Evolutionary conservation across 345 rosid species (phyloP).

Genomic region (Lepidium didymum): DNA sequence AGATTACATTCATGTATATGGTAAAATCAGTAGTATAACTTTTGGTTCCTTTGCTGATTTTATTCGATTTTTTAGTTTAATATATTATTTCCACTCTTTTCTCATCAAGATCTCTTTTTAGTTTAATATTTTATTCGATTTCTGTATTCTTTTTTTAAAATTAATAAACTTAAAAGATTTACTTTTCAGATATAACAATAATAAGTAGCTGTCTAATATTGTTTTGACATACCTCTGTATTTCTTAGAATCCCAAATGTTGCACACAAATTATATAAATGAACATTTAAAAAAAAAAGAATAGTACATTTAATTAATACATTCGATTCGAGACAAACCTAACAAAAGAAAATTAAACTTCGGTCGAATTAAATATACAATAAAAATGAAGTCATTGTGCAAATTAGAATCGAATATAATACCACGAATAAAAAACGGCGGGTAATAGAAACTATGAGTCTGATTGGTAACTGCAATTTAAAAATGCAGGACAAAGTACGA

Average conservation of each 20-base stretch:
- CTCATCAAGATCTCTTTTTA: not conserved
- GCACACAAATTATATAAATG: not conserved
- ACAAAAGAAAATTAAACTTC: not conserved
- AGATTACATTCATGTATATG: slow-evolving; percentile 2
- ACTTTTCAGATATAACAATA: not conserved
- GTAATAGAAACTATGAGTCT: too few species aligned
- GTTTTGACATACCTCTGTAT: not conserved
- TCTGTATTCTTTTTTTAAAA: not conserved
- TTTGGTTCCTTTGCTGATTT: slow-evolving; percentile 11
- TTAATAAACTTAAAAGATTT: not conserved
- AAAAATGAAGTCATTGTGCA: not conserved
- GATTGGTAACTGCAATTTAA: too few species aligned
- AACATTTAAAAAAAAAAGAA: too few species aligned
- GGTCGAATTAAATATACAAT: not conserved
- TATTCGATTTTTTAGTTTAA: slow-evolving; percentile 3
- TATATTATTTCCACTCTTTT: not conserved
- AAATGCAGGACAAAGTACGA: too few species aligned
- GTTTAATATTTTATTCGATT: too few species aligned
- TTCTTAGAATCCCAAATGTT: not conserved
- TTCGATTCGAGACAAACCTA: not conserved
- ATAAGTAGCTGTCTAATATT: not conserved
- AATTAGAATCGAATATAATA: not conserved
- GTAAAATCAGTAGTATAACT: slow-evolving; percentile 9
- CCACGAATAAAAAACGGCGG: too few species aligned
- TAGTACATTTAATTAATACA: not conserved